Base-by-base conservation (phyloP, 352 stramenopile species). In the Globisporangium parvum region DNA sequence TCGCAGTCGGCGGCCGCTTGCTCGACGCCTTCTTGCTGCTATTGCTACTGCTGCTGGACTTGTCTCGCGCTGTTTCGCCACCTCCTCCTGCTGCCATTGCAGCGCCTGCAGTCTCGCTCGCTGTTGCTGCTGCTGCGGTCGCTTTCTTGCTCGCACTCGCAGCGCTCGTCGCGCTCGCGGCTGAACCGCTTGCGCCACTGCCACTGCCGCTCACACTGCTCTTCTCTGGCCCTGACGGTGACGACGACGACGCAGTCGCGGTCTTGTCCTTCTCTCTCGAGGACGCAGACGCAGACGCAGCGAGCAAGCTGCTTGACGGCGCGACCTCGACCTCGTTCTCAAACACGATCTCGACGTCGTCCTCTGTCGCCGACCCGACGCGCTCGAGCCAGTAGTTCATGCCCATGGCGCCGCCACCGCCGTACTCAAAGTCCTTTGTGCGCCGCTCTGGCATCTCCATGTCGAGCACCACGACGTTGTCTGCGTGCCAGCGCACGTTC, bases 391-490 rank as follows among this genome's bases (percentile, higher is more conserved):
- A n/a, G n/a, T 78, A 87, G 52, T 81, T 82, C 76, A 87, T 89
- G 42, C 48, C 64, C 40, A 66, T 50, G 50, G 63, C 75, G 17
- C 45, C 55, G 1, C 63, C 65, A 28, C 63, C 78, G 15, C 75
- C 71, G 42, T 77, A 66, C 45, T 93, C 78, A 60, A 91, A 89
- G 63, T 93, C 85, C 24, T 86, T 73, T 1, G 86, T 94, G 24
- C 75, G 81, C 6, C 80, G 77, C 54, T 91, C 77, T 6, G 87
- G 78, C 75, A 95, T 91, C 26, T 96, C 89, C 65, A 98, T 77
- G 26, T 98, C 91, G 8, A 97, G 64, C 40, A 87, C 72, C 39
- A 96, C 74, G 10, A 98, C 80, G 51, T 98, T 93, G 47, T 98
- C 89, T n/a, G 64, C 73, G 21, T 80, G 79, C 80, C 91, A 98